Conservation (phyloP, 2,329 filamentous ascomycete genomes). For the Pestalotiopsis fici region DNA sequence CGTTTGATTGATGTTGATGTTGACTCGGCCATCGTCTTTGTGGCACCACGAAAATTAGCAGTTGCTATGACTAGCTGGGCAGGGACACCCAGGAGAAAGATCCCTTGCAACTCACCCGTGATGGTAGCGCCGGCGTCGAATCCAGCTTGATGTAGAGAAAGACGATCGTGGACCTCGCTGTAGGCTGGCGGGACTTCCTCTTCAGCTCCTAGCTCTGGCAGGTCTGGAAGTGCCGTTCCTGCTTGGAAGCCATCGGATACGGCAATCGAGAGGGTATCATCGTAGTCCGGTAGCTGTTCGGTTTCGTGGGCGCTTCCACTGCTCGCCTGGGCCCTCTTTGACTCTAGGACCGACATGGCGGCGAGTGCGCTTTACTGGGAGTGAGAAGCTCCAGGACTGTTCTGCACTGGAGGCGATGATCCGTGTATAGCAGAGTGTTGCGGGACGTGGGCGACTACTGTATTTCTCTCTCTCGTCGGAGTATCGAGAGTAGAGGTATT, state of each 20-base stretch:
- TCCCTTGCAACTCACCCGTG: slow-evolving; percentile 41
- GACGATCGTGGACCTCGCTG: slow-evolving; percentile 54
- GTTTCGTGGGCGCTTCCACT: background rate
- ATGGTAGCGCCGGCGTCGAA: slow-evolving; percentile 64
- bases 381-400: background rate
- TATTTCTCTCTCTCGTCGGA: background rate
- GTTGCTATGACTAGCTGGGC: slow-evolving; percentile 4
- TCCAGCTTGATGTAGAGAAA: slow-evolving; percentile 63
- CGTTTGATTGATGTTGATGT: slow-evolving; percentile 78
- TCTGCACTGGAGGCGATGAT: background rate
- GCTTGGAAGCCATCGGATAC: slow-evolving; percentile 8
- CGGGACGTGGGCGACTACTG: background rate
- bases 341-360: slow-evolving; percentile 10
- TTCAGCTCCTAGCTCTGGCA: slow-evolving; percentile 40
- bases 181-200: slow-evolving; percentile 57
- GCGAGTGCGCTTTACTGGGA: background rate
- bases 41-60: background rate
- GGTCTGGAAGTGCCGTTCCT: slow-evolving; percentile 20
- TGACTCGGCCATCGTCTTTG: slow-evolving; percentile 72
- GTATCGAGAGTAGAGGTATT: background rate
- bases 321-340: slow-evolving; percentile 6
- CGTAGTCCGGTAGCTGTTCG: background rate
- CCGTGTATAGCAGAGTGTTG: background rate
- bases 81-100: background rate
- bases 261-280: background rate